Conservation (phyloP, 257 asterid species). For the Nicotiana sylvestris region DNA sequence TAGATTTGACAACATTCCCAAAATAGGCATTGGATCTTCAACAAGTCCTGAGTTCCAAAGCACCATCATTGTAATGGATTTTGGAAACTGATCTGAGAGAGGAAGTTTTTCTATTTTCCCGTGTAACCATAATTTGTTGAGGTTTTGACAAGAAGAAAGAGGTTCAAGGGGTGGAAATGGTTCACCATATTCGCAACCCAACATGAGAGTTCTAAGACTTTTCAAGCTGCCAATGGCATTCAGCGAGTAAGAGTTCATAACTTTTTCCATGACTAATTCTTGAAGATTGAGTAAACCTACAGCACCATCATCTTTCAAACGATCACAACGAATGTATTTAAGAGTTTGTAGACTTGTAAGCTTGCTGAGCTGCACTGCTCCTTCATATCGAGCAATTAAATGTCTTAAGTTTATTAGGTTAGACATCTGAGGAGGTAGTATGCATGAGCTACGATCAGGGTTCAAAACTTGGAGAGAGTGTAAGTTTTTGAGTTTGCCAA, state of each 20-base stretch:
- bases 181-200: not conserved
- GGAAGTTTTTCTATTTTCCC: not conserved
- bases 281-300: not conserved
- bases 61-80: not conserved
- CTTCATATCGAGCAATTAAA: not conserved
- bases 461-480: not conserved
- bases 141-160: not conserved
- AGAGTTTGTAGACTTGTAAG: not conserved
- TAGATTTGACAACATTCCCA: not conserved
- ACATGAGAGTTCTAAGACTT: not conserved
- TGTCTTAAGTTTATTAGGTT: not conserved
- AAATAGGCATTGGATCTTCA: not conserved
- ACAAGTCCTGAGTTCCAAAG: not conserved
- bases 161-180: not conserved
- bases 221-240: not conserved
- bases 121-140: not conserved
- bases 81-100: not conserved
- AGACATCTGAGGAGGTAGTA: not conserved
- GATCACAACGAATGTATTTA: not conserved
- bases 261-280: not conserved
- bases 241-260: not conserved
- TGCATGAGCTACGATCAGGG: too few relatives aligned
- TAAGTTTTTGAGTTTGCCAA: not conserved
- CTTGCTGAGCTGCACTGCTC: not conserved
- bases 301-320: not conserved